These are phyloP conservation scores for Nematocida homosporus DNA, from an alignment of 371 early-diverging fungal species.

Conservation along the genomic window DNA sequence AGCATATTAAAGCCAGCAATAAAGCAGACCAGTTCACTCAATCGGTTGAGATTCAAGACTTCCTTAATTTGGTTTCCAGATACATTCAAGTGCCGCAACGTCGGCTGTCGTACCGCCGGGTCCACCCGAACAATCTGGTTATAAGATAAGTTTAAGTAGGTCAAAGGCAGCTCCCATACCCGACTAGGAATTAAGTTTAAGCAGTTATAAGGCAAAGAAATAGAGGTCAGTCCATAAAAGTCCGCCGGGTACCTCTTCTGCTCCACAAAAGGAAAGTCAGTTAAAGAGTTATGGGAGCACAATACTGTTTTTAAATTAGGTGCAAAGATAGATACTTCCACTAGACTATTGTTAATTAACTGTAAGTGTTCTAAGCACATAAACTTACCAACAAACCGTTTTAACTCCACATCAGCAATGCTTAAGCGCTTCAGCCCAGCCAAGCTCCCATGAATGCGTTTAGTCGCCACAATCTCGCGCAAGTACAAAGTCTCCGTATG, in stretches of 20 bases:
- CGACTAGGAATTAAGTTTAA: constrained; percentile 36
- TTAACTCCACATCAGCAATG: constrained; percentile 40
- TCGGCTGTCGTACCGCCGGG: constrained; percentile 6
- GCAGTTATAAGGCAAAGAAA: constrained; percentile 51
- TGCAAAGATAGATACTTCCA: constrained; percentile 27
- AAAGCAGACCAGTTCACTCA: constrained; percentile 22
- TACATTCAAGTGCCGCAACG: constrained; percentile 39
- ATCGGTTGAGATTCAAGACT: constrained; percentile 22
- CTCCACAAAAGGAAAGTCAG: constrained; percentile 46
- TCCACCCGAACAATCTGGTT: constrained; percentile 49
- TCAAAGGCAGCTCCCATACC: constrained; percentile 39
- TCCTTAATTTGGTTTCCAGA: constrained; percentile 52
- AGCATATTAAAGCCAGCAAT: constrained; percentile 49
- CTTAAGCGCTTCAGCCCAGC: constrained; percentile 15
- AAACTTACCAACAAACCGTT: constrained; percentile 43
- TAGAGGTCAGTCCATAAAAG: neutral
- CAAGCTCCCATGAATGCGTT: constrained; percentile 7
- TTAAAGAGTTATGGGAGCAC: constrained; percentile 33
- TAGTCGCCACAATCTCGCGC: constrained; percentile 2
- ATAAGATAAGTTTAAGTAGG: constrained; percentile 39
- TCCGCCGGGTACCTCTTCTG: constrained; percentile 10
- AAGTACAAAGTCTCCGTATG: constrained; percentile 21
- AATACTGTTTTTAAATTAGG: constrained; percentile 31
- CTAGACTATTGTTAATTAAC: constrained; percentile 33
- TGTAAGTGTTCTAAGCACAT: constrained; percentile 29